These are phyloP conservation scores for Fusarium euwallaceae DNA, from an alignment of 2,329 filamentous ascomycete species.

Conservation along the genomic window DNA sequence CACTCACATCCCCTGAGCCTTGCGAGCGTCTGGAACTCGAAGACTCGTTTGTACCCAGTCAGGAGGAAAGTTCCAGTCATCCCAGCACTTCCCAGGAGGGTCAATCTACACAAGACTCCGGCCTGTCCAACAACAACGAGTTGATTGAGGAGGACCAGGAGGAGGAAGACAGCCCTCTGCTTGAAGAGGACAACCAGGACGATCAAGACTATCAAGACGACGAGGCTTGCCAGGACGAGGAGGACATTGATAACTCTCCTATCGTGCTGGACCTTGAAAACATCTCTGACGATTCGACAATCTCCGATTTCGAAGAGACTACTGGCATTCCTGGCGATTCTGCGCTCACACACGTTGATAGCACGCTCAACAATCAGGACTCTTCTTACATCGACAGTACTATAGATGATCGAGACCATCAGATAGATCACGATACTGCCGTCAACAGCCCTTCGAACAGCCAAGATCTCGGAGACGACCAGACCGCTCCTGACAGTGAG, in stretches of 20 bases:
- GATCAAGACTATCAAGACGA: neutral
- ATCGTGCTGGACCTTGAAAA: neutral
- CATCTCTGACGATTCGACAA: neutral
- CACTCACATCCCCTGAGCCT: neutral
- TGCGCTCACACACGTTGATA: neutral
- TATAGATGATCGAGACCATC: neutral
- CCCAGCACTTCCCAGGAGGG: neutral
- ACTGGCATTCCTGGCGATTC: neutral
- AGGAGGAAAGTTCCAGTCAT: conserved; percentile 3
- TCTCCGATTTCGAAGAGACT: neutral
- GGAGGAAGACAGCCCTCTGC: neutral
- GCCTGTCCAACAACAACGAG: neutral
- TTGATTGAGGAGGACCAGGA: neutral
- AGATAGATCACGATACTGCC: neutral
- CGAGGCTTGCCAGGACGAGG: neutral
- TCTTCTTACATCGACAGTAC: neutral
- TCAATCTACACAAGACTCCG: neutral
- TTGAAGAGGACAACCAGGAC: neutral
- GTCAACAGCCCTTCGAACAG: neutral
- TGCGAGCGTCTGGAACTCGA: neutral
- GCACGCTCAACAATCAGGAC: neutral
- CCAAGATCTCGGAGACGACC: neutral
- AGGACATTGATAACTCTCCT: neutral
- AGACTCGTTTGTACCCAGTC: neutral
- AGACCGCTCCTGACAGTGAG: neutral